Evolutionary conservation across 2,329 filamentous ascomycete genomes (phyloP), one percentile per base, ranked within the genome.

Genomic region (Coniochaeta prunicola): DNA sequence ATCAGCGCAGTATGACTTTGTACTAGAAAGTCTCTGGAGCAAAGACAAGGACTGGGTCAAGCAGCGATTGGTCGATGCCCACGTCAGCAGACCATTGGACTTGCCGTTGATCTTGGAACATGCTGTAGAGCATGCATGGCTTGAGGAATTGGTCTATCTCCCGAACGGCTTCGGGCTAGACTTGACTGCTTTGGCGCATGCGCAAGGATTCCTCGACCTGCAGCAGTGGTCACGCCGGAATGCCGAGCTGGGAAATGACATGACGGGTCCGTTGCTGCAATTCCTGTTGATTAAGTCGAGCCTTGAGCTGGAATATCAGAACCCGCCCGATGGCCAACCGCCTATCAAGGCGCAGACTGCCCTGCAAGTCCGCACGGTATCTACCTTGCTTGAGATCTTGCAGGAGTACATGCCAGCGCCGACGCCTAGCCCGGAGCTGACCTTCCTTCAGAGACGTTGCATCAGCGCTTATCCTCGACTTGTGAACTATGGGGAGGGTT

Each of bases 401-500:
- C 87, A 91, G 62, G 87, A 90, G 61, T 88, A 83, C 53, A 67
- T 86, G 53, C 83, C 84, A 61, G 78, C 83, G 73, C 28, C 28
- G 12, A 74, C 79, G 59, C 77, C 81, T 64, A 70, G 84, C 59
- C 72, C 88, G 56, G 88, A 93, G 57, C 80, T 96, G 26, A 91
- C 94, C 56, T 77, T 86, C 15, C 84, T 96, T 30, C 92, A 97
- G 73, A 85, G 93, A 33, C 85, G 87, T 57, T 97, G 92, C 71
- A 92, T 99, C 62, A 92, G 92, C 59, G 88, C 90, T 1, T 99
- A 97, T 67, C 96, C 94, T 8, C 84, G 94, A 48, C 77, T 99
- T 31, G 96, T 99, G 77, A 99, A 99, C 68, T 97, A 96, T 66
- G 92, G 92, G 2, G 91, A 96, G 73, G 92, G 90, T 4, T 92